Evolutionary conservation across 352 stramenopile species (phyloP), one percentile per base, ranked within the genome.

Genomic region (Phytophthora agathidicida): DNA sequence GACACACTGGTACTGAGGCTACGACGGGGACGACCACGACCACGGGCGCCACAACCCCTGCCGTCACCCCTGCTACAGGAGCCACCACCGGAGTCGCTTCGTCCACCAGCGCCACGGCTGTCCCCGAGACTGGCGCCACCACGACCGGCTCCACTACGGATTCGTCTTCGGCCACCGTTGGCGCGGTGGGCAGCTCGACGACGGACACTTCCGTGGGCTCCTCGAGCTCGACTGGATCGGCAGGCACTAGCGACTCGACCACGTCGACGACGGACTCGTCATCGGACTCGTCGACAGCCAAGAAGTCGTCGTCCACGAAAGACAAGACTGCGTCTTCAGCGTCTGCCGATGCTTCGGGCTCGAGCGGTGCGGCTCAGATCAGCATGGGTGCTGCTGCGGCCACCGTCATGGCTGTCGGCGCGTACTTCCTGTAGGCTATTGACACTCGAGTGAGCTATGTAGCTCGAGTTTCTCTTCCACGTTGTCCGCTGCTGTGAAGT

Each of bases 381-480:
- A 60, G 46, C 19, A 52, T 69, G 39, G 53, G 60, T 9, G 39
- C 33, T 0, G 32, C 30, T 23, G 41, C 41, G 14, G 54, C 53
- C 11, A 47, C 53, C 3, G 46, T 52, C 5, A 17, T 65, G 19
- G 39, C 41, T 2, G 16, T 65, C 11, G 39, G 50, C 4, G 31
- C 63, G 3, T 72, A 60, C 39, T 72, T 72, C 49, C 9, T 72
- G 49, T 68, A 72, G 16, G n/a, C 1, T 31, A 26, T 27, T n/a
- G 36, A 9, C 3, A 14, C 36, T 28, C 24, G 24, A 22, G 24
- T 35, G 22, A n/a, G n/a, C n/a, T n/a, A n/a, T n/a, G n/a, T n/a
- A n/a, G n/a, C n/a, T n/a, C n/a, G n/a, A n/a, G n/a, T n/a, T n/a
- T n/a, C n/a, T n/a, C n/a, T n/a, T n/a, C n/a, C n/a, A n/a, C n/a